Conservation (phyloP, 192 early-diverging fungal species). For the Endogone sp. region DNA sequence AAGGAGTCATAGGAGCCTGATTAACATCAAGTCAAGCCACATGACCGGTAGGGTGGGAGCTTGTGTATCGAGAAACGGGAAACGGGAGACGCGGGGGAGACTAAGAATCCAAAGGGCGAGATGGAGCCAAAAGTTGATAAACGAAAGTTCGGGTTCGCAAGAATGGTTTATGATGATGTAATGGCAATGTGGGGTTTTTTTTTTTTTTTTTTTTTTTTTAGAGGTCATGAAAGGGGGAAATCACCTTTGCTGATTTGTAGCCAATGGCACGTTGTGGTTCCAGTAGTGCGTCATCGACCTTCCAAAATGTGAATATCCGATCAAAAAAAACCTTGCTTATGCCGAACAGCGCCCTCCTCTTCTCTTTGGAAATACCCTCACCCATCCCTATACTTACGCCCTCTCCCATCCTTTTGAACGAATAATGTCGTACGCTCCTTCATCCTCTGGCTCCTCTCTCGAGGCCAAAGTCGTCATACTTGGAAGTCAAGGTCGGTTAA, state of each 20-base stretch:
- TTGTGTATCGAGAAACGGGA: not conserved
- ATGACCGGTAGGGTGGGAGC: not conserved
- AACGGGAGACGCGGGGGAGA: not conserved
- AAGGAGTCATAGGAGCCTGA: not conserved
- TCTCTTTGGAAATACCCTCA: slow-evolving; percentile 6
- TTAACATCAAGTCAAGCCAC: not conserved
- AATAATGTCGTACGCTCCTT: not conserved
- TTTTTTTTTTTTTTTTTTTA: too few species aligned
- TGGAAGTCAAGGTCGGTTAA: slow-evolving; percentile 61
- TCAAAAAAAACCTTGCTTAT: slow-evolving; percentile 5
- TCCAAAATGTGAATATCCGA: not conserved
- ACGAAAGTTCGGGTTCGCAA: not conserved
- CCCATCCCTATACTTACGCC: too few species aligned
- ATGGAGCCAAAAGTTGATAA: not conserved
- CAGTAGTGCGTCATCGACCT: not conserved
- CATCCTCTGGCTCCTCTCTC: slow-evolving; percentile 36
- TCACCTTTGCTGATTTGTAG: not conserved
- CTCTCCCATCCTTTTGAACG: slow-evolving; percentile 5
- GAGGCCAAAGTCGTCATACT: slow-evolving; percentile 76
- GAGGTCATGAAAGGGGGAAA: too few species aligned
- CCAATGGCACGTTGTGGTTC: not conserved
- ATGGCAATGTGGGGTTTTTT: not conserved
- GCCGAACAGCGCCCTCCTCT: slow-evolving; percentile 5
- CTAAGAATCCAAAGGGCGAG: not conserved
- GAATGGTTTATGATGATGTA: not conserved